These are phyloP conservation scores for Russula vinacea DNA, from an alignment of 768 basidiomycete species.

Conservation along the genomic window DNA sequence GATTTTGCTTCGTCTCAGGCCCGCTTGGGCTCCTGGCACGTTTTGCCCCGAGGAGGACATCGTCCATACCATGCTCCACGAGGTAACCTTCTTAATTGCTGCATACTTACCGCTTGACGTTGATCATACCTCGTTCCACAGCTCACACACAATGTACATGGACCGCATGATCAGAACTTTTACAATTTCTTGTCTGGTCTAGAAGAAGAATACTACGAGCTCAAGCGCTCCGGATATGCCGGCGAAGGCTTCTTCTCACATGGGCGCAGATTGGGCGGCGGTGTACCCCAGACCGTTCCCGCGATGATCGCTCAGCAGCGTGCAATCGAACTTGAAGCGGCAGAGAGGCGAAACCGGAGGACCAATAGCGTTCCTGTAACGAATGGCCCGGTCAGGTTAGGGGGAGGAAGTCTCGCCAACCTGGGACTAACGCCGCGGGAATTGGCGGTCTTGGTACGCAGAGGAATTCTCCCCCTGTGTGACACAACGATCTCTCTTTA, in stretches of 20 bases:
- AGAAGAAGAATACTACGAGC: conserved; percentile 80
- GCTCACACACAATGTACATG: conserved; percentile 88
- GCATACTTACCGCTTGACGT: conserved; percentile 2
- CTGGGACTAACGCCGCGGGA: conserved; percentile 60
- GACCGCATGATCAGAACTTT: conserved; percentile 84
- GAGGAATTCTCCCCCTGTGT: neutral
- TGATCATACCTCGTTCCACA: conserved; percentile 34
- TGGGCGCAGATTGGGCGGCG: conserved; percentile 68
- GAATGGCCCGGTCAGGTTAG: conserved; percentile 52
- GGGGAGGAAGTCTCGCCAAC: conserved; percentile 45
- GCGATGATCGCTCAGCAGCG: conserved; percentile 60
- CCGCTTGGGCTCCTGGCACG: conserved; percentile 58
- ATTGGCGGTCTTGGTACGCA: conserved; percentile 63
- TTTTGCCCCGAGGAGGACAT: conserved; percentile 76
- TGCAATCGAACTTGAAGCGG: conserved; percentile 63
- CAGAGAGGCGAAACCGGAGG: conserved; percentile 67
- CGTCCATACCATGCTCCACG: conserved; percentile 85
- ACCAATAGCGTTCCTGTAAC: conserved; percentile 45
- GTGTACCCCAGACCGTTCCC: conserved; percentile 64
- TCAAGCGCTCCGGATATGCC: conserved; percentile 76
- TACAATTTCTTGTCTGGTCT: conserved; percentile 69
- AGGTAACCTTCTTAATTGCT: conserved; percentile 44
- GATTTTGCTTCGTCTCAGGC: conserved; percentile 81
- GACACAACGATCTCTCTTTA: conserved; percentile 2
- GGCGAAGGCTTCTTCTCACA: conserved; percentile 87